phyloP scores from a whole-genome alignment of 441 rosid genomes.

The Hypseocharis bilobata region DNA sequence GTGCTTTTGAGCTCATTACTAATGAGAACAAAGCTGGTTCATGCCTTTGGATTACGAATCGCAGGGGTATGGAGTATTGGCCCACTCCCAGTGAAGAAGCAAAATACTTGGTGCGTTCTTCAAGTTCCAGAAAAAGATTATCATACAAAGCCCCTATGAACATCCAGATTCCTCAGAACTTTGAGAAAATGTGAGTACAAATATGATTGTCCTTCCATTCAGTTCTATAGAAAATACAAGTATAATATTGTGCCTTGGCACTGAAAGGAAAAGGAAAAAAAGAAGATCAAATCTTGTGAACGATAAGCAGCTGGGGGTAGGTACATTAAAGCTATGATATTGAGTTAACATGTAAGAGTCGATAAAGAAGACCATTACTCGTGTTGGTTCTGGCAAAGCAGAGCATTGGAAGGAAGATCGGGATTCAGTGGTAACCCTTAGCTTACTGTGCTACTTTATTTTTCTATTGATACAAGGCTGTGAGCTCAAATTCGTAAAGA shows the following conservation, averaged over 20 bases:
- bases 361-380: too few species aligned
- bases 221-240: neutral
- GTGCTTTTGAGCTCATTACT: conserved; percentile 77
- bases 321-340: neutral
- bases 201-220: neutral
- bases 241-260: too few species aligned
- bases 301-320: neutral
- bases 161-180: conserved; percentile 59
- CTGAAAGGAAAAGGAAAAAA: too few species aligned
- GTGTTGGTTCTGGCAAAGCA: too few species aligned
- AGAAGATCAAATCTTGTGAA: too few species aligned
- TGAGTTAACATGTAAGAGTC: neutral
- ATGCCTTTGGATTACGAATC: conserved; percentile 81
- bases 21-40: conserved; percentile 77
- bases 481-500: neutral
- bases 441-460: too few species aligned
- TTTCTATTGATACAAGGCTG: too few species aligned
- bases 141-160: conserved; percentile 32
- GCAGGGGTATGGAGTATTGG: conserved; percentile 91
- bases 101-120: conserved; percentile 49
- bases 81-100: conserved; percentile 62
- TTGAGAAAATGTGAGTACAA: conserved; percentile 69
- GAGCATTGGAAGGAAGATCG: too few species aligned
- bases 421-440: too few species aligned
- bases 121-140: conserved; percentile 31